Evolutionary conservation across 768 basidiomycete species (phyloP).

Genomic region (Pluteus cervinus): DNA sequence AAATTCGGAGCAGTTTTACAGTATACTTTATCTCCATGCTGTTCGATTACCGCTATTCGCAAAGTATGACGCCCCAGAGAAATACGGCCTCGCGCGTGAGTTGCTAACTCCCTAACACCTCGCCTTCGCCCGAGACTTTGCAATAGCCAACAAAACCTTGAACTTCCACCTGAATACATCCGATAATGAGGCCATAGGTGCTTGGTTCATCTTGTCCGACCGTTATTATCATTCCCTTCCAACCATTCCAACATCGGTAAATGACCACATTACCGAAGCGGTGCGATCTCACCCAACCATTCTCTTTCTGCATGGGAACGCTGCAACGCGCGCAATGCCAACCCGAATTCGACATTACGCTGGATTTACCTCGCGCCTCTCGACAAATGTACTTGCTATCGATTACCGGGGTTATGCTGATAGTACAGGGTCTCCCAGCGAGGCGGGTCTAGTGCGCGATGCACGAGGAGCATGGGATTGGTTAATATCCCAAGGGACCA

Average conservation of each 20-base stretch:
- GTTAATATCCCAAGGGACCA: constrained; percentile 54
- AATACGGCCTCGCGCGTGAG: constrained; percentile 77
- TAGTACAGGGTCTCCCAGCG: constrained; percentile 72
- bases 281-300: constrained; percentile 61
- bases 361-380: constrained; percentile 57
- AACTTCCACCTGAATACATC: constrained; percentile 66
- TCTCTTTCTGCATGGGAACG: constrained; percentile 93
- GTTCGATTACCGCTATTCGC: constrained; percentile 58
- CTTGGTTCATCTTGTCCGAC: constrained; percentile 80
- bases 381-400: constrained; percentile 73
- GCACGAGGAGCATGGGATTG: constrained; percentile 80
- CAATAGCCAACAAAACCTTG: constrained; percentile 66
- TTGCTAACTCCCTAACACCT: constrained; percentile 8
- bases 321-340: constrained; percentile 65
- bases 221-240: constrained; percentile 48
- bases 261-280: constrained; percentile 44
- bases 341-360: constrained; percentile 67
- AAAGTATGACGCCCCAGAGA: constrained; percentile 64
- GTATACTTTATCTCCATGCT: constrained; percentile 55
- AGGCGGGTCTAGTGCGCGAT: constrained; percentile 66
- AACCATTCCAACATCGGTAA: constrained; percentile 27
- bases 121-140: neutral
- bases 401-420: constrained; percentile 95
- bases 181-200: constrained; percentile 78
- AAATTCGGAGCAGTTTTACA: constrained; percentile 11